Base-by-base conservation (phyloP, 2,329 filamentous ascomycete genomes). In the Didymella keratinophila region DNA sequence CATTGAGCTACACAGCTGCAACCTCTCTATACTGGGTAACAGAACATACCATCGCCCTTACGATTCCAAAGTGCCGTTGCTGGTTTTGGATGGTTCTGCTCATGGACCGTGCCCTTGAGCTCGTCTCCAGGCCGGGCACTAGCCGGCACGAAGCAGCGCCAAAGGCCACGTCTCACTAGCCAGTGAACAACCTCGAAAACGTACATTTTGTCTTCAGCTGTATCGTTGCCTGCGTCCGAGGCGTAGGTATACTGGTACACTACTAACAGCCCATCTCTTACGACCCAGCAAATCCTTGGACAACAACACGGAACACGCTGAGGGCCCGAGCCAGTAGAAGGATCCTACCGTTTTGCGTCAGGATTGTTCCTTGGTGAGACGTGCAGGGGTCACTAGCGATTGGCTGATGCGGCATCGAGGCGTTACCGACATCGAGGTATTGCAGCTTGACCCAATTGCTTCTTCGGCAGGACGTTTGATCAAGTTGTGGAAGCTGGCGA, bases 331-430 rank as follows among this genome's bases (percentile, higher is more conserved):
- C 57, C 56, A 60, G 51, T 56, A 52, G 46, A 37, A 55, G 47
- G 46, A 55, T 34, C 47, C 57, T 52, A 52, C 51, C 52, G 57
- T 60, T 60, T 55, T 50, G 57, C 56, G 57, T 60, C 57, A 60
- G 57, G 57, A 51, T 60, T 48, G 55, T 48, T 60, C 51, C 51
- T 47, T 60, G 57, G 57, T 60, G 47, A 60, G 57, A 60, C 57
- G 34, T 49, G 30, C 57, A 60, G 57, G 57, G 57, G 43, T 52
- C 41, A 30, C 43, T 60, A 60, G 57, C 57, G 57, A 60, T 55
- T 59, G 56, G 56, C 51, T 59, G 46, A 46, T 45, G 49, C 48
- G 52, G 45, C 30, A 39, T 56, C 39, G 52, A 58, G 50, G 56
- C 56, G 56, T 53, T 58, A 54, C 51, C 56, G 51, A 58, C 56